Conservation (phyloP, 2,329 filamentous ascomycete species). For the Neofusicoccum umdonicola region DNA sequence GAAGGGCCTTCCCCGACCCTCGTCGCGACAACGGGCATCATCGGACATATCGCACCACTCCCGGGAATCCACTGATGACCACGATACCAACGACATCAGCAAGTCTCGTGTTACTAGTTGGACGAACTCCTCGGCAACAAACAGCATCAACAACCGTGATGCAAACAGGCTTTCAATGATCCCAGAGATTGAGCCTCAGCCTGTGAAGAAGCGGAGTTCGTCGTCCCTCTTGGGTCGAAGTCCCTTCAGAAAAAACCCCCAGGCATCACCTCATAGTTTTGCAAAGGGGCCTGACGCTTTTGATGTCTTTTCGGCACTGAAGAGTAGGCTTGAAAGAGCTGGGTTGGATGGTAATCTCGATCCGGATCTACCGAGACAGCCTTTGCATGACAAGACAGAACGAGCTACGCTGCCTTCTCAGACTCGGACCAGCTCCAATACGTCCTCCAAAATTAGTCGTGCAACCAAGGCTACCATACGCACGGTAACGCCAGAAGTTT, state of each 20-base stretch:
- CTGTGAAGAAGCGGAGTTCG: conserved; percentile 25
- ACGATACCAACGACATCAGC: conserved; percentile 42
- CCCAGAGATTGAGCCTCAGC: conserved; percentile 45
- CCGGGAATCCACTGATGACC: conserved; percentile 15
- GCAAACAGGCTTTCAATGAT: conserved; percentile 63
- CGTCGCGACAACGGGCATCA: neutral
- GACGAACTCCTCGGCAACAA: conserved; percentile 62
- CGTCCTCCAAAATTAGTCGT: conserved; percentile 23
- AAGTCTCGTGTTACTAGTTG: conserved; percentile 72
- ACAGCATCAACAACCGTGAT: conserved; percentile 52
- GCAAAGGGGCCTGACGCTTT: neutral
- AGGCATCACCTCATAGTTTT: conserved; percentile 23
- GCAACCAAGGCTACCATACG: conserved; percentile 37
- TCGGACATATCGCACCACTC: conserved; percentile 1
- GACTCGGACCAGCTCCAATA: conserved; percentile 6
- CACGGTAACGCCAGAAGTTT: conserved; percentile 32
- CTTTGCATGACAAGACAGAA: neutral
- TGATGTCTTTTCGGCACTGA: conserved; percentile 61
- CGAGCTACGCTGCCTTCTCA: conserved; percentile 16
- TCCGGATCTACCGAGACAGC: neutral
- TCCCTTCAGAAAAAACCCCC: conserved; percentile 11
- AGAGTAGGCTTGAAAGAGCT: conserved; percentile 52
- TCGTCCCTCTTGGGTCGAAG: conserved; percentile 31
- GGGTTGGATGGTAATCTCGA: conserved; percentile 11
- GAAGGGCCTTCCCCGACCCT: neutral